These are phyloP conservation scores for Laburnicola sp. DNA, from an alignment of 2,329 filamentous ascomycete genomes.

Conservation along the genomic window DNA sequence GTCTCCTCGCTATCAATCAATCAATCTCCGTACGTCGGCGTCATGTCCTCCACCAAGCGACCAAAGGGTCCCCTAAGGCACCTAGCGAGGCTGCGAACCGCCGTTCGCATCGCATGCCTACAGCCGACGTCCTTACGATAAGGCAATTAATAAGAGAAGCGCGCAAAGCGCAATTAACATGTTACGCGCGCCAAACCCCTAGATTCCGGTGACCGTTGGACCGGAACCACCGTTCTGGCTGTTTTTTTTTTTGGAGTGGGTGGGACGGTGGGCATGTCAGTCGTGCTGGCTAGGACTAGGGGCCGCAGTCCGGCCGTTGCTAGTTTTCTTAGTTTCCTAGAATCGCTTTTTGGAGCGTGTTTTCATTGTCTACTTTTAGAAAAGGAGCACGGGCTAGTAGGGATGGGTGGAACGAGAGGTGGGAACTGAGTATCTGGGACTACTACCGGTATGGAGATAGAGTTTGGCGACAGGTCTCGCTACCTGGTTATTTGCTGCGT, in stretches of 20 bases:
- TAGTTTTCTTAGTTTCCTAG: neutral
- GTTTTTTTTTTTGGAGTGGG: no score
- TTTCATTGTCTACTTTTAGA: neutral
- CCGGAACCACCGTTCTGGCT: neutral
- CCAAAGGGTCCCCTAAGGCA: no score
- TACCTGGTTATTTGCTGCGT: no score
- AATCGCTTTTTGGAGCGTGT: neutral
- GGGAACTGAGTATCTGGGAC: no score
- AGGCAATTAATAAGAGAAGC: neutral
- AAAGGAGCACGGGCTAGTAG: neutral
- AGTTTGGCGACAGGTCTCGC: no score
- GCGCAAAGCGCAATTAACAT: neutral
- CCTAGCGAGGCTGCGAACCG: constrained; percentile 1
- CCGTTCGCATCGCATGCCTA: neutral
- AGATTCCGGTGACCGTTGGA: constrained; percentile 6
- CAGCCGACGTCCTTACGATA: neutral
- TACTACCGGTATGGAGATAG: no score
- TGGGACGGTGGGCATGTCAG: neutral
- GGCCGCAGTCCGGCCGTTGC: constrained; percentile 4
- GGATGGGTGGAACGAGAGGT: no score
- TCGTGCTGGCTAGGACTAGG: neutral
- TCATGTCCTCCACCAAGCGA: neutral
- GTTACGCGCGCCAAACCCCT: neutral
- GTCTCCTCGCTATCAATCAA: neutral
- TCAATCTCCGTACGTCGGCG: no score